Base-by-base conservation (phyloP, 176 grass and related monocot genomes). In the Pontederia crassipes region DNA sequence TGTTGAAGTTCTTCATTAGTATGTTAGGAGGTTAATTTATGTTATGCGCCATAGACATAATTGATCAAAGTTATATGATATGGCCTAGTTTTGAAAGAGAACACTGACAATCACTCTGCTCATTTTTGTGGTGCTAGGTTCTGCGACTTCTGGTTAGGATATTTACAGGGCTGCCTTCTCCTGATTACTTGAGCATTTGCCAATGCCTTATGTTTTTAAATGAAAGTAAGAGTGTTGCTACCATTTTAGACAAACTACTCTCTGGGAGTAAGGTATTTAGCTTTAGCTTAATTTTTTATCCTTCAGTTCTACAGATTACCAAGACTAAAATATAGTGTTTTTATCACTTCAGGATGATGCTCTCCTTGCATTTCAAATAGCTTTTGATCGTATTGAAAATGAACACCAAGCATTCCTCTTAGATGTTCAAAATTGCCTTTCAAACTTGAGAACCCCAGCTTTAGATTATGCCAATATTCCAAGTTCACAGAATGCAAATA, bases 401-500 rank as follows among this genome's bases (percentile, higher is more conserved):
- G 94, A 99, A 85, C 91, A 99, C 45, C 94, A 99, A 65, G 94
- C 94, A 26, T 99, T 99, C 54, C 87, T 99, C 57, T 73, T 99
- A 58, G 81, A 82, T 57, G 77, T 86, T 57, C 81, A 72, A 67
- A 93, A 83, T 74, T 74, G 62, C 60, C 65, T 99, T 28, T 17
- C 60, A 28, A 20, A 20, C 13, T 55, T 11, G 0, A 74, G 28
- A 17, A 15, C 71, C 26, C 59, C 46, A 56, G 49, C 51, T 74
- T 16, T 52, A 17, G 50, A 46, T 53, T 29, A 55, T 32, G 51
- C 7, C 18, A 64, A 56, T 20, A 49, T 73, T 20, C 74, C 70
- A 3, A 86, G 63, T 14, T 66, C 78, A 29, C 72, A 99, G 65
- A 72, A 74, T 64, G 81, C 55, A 10, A 74, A 65, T 67, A 65